Base-by-base conservation (phyloP, 208 protist genomes). In the Chromosphaera perkinsii region DNA sequence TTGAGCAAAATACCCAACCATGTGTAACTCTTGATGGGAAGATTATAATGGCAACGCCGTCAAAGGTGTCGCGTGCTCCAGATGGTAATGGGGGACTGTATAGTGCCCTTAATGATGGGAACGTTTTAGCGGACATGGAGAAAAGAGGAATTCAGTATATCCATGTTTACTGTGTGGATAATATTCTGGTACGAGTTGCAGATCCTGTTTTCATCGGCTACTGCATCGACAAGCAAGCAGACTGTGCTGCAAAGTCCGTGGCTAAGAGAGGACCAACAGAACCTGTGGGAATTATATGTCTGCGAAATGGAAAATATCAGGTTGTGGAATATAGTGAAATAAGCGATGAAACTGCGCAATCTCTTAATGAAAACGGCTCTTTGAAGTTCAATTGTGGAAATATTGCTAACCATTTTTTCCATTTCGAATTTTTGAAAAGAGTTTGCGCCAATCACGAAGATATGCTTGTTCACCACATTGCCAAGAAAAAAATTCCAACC, bases 241-340 rank as follows among this genome's bases (percentile, higher is more conserved):
- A 96, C 45, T 84, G 89, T 20, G 94, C 85, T 3, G 89, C 90
- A 12, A 97, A 98, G 73, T 86, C 92, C 3, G 87, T 89, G 12
- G 69, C 87, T 9, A 96, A 97, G 71, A 51, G 45, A 4, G 65
- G 55, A 12, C 71, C 88, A 3, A 69, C 85, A 1, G 94, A 96
- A 75, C 65, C 67, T 24, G 95, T 98, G 10, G 96, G 96, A n/a
- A 94, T 98, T 4, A 86, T 98, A 55, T 90, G 85, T 22, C 54
- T 84, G 2, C 43, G 78, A 1, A 66, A 92, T 55, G 83, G 80
- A 12, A 74, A 85, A 42, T 90, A 87, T 70, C 74, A 82, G 7
- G 92, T 98, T 17, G 80, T 97, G 2, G 96, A 99, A 77, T 99
- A 99, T 79, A 94, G 88, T 49, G 96, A 99, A 77, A 92, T 99